Percentiles rank a stretch among this genome's conserved stretches.
These are phyloP conservation scores for Aspergillus incahuasiensis DNA, from an alignment of 495 filamentous ascomycete genomes.

Conservation along the genomic window DNA sequence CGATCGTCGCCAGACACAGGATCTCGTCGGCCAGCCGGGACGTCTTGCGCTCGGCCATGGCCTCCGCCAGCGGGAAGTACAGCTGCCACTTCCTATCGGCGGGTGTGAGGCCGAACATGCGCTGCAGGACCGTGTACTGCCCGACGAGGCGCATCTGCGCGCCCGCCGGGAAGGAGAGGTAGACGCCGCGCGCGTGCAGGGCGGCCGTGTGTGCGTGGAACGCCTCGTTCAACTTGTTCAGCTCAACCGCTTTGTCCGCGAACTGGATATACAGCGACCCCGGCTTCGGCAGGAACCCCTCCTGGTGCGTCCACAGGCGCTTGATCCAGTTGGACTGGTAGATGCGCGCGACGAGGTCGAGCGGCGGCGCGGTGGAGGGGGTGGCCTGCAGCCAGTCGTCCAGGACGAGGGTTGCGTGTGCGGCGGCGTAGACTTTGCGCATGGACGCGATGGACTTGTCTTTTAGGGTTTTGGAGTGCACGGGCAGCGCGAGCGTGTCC, in stretches of 20 bases:
- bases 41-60: slow-evolving; percentile 8
- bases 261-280: slow-evolving; percentile 6
- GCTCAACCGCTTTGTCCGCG: not conserved
- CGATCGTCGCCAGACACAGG: slow-evolving; percentile 5
- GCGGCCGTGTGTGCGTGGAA: not conserved
- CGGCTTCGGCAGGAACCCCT: slow-evolving; percentile 4
- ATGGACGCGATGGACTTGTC: not conserved
- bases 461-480: not conserved
- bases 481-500: slow-evolving; percentile 8
- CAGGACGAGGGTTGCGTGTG: slow-evolving; percentile 5
- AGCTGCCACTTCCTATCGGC: not conserved
- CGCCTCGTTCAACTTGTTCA: not conserved
- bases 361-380: not conserved
- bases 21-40: slow-evolving; percentile 3
- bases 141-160: not conserved
- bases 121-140: not conserved
- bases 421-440: slow-evolving; percentile 2
- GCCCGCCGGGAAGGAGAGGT: not conserved
- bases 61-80: not conserved
- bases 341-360: slow-evolving; percentile 4
- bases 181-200: not conserved
- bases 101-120: not conserved
- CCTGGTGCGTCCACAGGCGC: slow-evolving; percentile 11
- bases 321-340: slow-evolving; percentile 9
- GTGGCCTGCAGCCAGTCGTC: slow-evolving; percentile 8